Conservation (phyloP, 2,329 filamentous ascomycete species). For the Beauveria scarabaeidicola region DNA sequence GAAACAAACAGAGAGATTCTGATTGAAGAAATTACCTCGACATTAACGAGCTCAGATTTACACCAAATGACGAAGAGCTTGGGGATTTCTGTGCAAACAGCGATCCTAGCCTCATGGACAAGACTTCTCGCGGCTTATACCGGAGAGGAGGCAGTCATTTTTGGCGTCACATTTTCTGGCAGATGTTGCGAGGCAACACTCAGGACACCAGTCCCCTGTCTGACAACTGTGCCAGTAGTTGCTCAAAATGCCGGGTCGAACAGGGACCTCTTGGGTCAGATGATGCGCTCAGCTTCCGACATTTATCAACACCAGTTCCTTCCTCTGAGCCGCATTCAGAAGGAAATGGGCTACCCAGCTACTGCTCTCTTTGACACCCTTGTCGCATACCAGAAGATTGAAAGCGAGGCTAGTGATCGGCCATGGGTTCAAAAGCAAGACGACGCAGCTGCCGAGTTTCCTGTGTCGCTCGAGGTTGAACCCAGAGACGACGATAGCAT, state of each 20-base stretch:
- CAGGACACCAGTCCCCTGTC: constrained; percentile 62
- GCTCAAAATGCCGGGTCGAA: constrained; percentile 48
- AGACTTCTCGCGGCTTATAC: constrained; percentile 66
- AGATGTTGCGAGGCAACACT: constrained; percentile 53
- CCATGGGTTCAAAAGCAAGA: constrained; percentile 59
- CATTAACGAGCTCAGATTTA: constrained; percentile 36
- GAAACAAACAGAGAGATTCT: constrained; percentile 26
- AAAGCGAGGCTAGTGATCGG: constrained; percentile 16
- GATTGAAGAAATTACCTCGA: constrained; percentile 27
- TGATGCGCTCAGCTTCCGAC: constrained; percentile 57
- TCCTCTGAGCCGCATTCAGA: constrained; percentile 63
- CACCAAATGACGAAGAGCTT: constrained; percentile 45
- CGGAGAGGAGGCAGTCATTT: constrained; percentile 65
- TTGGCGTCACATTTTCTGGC: constrained; percentile 75
- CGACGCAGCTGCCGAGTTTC: constrained; percentile 63
- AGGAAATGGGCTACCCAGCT: constrained; percentile 57
- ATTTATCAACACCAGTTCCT: constrained; percentile 64
- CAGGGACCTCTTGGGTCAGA: constrained; percentile 45
- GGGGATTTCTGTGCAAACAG: constrained; percentile 67
- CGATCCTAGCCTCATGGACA: constrained; percentile 71
- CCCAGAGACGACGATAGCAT: constrained; percentile 41
- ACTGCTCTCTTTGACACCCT: constrained; percentile 73
- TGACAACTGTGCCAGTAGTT: constrained; percentile 70
- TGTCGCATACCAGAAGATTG: constrained; percentile 68
- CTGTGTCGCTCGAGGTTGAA: constrained; percentile 72